phyloP scores from a whole-genome alignment of 192 early-diverging fungal species.

The Umbelopsis sp. region DNA sequence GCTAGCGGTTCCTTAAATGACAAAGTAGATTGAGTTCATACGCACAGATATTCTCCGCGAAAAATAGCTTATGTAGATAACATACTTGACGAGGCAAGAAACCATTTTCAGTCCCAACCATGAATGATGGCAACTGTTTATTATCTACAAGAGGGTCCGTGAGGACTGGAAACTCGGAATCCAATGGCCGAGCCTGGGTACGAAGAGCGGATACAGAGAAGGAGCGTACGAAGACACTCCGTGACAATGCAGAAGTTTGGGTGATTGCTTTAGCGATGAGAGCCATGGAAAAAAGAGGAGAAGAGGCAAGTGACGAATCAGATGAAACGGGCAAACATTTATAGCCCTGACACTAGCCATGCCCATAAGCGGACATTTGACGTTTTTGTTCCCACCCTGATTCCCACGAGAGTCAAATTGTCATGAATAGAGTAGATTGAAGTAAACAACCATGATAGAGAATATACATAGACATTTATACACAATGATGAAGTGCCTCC shows the following conservation, averaged over 20 bases:
- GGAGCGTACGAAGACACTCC: background rate
- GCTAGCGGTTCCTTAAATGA: slow-evolving; percentile 65
- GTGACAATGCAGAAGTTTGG: background rate
- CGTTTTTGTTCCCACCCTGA: slow-evolving; percentile 11
- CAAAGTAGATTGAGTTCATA: slow-evolving; percentile 42
- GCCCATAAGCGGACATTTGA: slow-evolving; percentile 18
- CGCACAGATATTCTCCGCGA: background rate
- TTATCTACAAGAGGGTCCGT: slow-evolving; percentile 45
- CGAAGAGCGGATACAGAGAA: background rate
- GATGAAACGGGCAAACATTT: slow-evolving; percentile 12
- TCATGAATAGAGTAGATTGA: background rate
- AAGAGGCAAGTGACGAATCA: background rate
- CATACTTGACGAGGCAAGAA: slow-evolving; percentile 53
- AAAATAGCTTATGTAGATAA: background rate
- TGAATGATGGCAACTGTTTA: slow-evolving; percentile 50
- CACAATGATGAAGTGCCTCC: no score
- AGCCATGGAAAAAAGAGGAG: background rate
- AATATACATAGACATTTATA: no score
- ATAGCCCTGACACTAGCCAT: background rate
- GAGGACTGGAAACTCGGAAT: slow-evolving; percentile 43
- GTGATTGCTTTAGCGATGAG: background rate
- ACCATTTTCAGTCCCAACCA: slow-evolving; percentile 59
- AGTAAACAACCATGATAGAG: background rate
- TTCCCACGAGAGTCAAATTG: slow-evolving; percentile 18
- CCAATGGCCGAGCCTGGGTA: background rate